Evolutionary conservation across 148 eudicot genomes (phyloP).

Genomic region (Euryodendron excelsum): DNA sequence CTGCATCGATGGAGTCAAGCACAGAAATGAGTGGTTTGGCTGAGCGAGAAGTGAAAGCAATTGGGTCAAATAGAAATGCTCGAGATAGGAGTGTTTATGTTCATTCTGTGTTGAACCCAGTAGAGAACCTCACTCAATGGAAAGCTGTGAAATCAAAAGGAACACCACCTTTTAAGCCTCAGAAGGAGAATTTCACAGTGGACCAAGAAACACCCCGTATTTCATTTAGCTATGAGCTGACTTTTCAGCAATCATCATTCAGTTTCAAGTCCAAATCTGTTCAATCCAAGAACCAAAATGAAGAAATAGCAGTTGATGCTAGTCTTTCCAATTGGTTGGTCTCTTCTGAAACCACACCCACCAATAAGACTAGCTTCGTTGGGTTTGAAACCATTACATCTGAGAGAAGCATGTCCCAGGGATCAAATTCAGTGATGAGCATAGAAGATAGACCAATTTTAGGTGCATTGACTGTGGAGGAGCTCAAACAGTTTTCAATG

Average conservation of each 20-base stretch:
- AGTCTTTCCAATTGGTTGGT: slow-evolving; percentile 81
- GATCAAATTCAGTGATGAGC: slow-evolving; percentile 52
- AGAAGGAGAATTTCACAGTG: slow-evolving; percentile 58
- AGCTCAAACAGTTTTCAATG: slow-evolving; percentile 54
- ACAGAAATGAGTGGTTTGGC: slow-evolving; percentile 24
- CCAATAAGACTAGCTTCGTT: slow-evolving; percentile 30
- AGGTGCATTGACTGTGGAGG: slow-evolving; percentile 71
- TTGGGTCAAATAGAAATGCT: slow-evolving; percentile 30
- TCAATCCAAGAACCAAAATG: slow-evolving; percentile 24
- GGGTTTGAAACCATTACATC: slow-evolving; percentile 36
- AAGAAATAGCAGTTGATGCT: slow-evolving; percentile 61
- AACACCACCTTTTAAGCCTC: slow-evolving; percentile 28
- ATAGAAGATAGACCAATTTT: slow-evolving; percentile 70
- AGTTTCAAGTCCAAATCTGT: slow-evolving; percentile 31
- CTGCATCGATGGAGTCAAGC: slow-evolving; percentile 45
- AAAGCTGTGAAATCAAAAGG: slow-evolving; percentile 57
- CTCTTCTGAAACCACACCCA: slow-evolving; percentile 43
- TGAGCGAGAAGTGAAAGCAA: slow-evolving; percentile 23
- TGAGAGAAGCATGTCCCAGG: slow-evolving; percentile 48
- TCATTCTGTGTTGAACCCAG: slow-evolving; percentile 68
- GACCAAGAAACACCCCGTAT: slow-evolving; percentile 26
- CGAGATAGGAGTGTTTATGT: slow-evolving; percentile 60
- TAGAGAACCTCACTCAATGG: slow-evolving; percentile 78
- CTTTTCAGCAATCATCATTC: slow-evolving; percentile 17
- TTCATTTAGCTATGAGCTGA: slow-evolving; percentile 28